A percentile compares a stretch with the other conserved stretches of the same genome.
Conservation (phyloP, 1,284 basidiomycete species). For the Trichosporon coremiiforme region DNA sequence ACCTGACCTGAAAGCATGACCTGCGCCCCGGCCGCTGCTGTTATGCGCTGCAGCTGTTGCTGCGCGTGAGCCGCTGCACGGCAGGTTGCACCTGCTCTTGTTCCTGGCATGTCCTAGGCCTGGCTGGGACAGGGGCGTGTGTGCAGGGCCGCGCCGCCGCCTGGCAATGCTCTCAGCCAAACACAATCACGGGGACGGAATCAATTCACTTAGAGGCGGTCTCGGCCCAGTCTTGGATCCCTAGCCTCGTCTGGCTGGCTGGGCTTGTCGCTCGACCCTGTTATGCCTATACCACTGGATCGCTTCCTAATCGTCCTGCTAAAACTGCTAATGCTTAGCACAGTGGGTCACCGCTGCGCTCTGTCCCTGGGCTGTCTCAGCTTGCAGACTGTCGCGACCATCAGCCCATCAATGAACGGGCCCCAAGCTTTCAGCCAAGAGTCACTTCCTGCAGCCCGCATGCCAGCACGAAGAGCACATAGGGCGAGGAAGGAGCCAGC, state of each 20-base stretch:
- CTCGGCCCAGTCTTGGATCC: neutral
- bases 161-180: neutral
- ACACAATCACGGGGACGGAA: slow-evolving; percentile 5
- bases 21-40: neutral
- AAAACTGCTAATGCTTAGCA: neutral
- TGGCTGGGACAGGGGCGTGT: neutral
- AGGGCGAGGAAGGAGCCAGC: neutral
- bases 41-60: too few species aligned
- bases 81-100: neutral
- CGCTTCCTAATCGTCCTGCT: too few species aligned
- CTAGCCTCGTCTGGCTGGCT: neutral
- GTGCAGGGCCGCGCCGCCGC: neutral
- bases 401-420: neutral
- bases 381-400: neutral
- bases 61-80: neutral
- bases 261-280: too few species aligned
- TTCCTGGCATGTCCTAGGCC: neutral
- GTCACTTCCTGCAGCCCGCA: neutral
- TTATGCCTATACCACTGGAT: too few species aligned
- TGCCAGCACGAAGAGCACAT: neutral
- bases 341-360: too few species aligned
- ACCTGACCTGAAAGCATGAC: neutral
- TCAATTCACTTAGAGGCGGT: neutral
- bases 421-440: neutral
- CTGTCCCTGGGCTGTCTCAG: neutral